These are phyloP conservation scores for Chaetomium fimeti DNA, from an alignment of 495 filamentous ascomycete genomes.

Conservation along the genomic window DNA sequence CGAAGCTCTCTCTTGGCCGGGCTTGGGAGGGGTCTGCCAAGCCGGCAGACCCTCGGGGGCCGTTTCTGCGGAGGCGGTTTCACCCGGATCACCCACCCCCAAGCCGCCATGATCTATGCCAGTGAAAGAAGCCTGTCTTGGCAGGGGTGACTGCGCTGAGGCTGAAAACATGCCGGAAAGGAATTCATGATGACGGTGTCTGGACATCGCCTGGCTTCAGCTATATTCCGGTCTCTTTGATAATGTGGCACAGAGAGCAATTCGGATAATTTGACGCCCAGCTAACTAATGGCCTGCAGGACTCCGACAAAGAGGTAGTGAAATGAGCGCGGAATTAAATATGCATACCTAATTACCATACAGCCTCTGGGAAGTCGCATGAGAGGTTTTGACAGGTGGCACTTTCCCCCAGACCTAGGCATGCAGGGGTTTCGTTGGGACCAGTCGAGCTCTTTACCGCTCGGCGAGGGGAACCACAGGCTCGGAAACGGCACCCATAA, in stretches of 20 bases:
- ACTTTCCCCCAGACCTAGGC: neutral
- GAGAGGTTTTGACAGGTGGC: neutral
- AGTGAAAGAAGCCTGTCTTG: slow-evolving; percentile 17
- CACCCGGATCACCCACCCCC: neutral
- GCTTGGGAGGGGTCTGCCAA: slow-evolving; percentile 25
- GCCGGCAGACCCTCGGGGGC: slow-evolving; percentile 25
- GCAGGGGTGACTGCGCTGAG: neutral
- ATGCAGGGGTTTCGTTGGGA: neutral
- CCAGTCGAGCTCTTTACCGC: neutral
- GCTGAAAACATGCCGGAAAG: neutral
- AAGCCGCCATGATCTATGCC: slow-evolving; percentile 10
- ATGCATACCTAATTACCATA: no score
- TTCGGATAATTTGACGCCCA: slow-evolving; percentile 26
- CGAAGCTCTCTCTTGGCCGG: neutral
- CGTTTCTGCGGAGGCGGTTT: slow-evolving; percentile 16
- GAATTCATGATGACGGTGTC: neutral
- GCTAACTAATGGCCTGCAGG: slow-evolving; percentile 19
- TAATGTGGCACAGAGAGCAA: slow-evolving; percentile 15
- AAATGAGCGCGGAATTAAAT: no score
- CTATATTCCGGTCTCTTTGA: neutral
- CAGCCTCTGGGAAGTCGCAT: slow-evolving; percentile 22
- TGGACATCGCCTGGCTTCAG: no score
- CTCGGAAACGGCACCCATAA: neutral
- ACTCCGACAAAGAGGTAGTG: slow-evolving; percentile 12
- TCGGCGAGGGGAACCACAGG: neutral